Percentiles rank a stretch among this genome's conserved stretches.
Evolutionary conservation across 768 basidiomycete species (phyloP).

Genomic region (Mycena venus): DNA sequence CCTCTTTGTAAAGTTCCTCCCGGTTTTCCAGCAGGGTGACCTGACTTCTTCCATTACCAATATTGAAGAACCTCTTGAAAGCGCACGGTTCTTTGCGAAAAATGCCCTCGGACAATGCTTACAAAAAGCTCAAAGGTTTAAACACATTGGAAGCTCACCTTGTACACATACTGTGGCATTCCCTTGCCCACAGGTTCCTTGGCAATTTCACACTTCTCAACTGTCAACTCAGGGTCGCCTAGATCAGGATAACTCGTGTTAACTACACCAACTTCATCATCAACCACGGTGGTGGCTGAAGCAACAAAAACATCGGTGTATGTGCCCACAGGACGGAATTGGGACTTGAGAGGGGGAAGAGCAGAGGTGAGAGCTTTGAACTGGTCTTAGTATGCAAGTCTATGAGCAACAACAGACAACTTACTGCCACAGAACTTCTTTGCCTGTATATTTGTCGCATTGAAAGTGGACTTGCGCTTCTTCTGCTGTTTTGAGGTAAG

Average conservation of each 20-base stretch:
- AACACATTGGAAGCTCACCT: background rate
- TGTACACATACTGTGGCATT: too few relatives aligned
- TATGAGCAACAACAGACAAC: background rate
- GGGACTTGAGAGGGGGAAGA: constrained; percentile 8
- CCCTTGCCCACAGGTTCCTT: too few relatives aligned
- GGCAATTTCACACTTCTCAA: too few relatives aligned
- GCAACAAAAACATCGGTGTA: background rate
- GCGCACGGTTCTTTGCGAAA: background rate
- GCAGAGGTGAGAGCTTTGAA: background rate
- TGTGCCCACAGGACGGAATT: background rate
- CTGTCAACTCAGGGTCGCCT: too few relatives aligned
- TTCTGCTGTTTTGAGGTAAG: background rate
- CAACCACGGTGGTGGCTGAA: background rate
- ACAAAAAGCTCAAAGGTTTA: background rate
- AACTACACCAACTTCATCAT: background rate
- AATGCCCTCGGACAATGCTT: too few relatives aligned
- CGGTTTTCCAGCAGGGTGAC: background rate
- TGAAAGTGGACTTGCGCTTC: background rate
- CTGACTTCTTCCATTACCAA: background rate
- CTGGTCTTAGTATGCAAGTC: background rate
- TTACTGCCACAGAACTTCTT: too few relatives aligned
- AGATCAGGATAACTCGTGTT: background rate
- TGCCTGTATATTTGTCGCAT: background rate
- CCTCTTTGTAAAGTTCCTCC: background rate
- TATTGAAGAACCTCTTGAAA: background rate